Conservation (phyloP, 768 basidiomycete species). For the Macrolepiota dolichaula region DNA sequence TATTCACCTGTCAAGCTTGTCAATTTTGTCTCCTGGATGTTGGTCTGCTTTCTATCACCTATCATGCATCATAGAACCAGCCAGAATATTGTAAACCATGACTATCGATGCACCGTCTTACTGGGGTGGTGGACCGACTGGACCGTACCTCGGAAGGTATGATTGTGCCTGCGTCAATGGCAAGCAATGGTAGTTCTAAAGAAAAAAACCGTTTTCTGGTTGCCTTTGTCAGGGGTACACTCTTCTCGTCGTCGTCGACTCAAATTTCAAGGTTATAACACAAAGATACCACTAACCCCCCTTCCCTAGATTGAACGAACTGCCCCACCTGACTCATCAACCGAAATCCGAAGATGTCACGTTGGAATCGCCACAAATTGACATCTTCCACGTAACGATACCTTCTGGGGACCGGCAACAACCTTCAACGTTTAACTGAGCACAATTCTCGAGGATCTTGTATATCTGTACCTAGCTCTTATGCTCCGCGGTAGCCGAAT, state of each 20-base stretch:
- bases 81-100: not conserved
- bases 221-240: not conserved
- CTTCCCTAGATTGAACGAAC: not conserved
- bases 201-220: not conserved
- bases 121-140: not conserved
- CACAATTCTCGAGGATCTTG: not conserved
- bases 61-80: not conserved
- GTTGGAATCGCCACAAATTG: not conserved
- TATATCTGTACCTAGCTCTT: not conserved
- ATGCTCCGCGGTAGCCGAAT: constrained; percentile 6
- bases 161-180: not conserved
- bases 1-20: not conserved
- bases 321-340: not conserved
- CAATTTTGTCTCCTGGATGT: not conserved
- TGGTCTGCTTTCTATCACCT: not conserved
- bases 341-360: not conserved
- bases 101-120: not conserved
- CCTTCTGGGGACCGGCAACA: not conserved
- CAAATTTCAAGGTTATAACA: not conserved
- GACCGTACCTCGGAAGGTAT: not conserved
- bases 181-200: not conserved
- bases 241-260: not conserved
- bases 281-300: not conserved
- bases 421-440: not conserved
- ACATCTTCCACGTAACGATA: constrained; percentile 4